Conservation (phyloP, 2,329 filamentous ascomycete species). For the Colletotrichum eleusines region DNA sequence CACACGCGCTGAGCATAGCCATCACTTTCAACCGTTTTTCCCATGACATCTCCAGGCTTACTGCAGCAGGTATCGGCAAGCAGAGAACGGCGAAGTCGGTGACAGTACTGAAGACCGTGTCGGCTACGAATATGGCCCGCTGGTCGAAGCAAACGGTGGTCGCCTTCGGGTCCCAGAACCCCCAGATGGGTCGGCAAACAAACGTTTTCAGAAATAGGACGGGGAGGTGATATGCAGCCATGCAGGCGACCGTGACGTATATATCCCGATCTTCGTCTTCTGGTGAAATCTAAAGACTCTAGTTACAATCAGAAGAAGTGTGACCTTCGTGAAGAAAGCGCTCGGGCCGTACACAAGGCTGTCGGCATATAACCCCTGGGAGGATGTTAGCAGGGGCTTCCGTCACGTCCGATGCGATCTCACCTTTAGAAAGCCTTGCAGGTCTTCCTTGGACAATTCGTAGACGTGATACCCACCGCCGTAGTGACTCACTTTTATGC, state of each 20-base stretch:
- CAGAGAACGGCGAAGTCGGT: slow-evolving; percentile 50
- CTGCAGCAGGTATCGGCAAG: slow-evolving; percentile 48
- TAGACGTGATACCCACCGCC: slow-evolving; percentile 53
- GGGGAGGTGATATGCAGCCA: slow-evolving; percentile 51
- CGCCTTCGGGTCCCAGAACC: slow-evolving; percentile 53
- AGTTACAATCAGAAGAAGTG: slow-evolving; percentile 57
- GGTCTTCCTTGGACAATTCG: slow-evolving; percentile 49
- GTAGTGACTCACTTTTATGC: slow-evolving; percentile 45
- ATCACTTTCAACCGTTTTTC: slow-evolving; percentile 48
- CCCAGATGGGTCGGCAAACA: slow-evolving; percentile 55
- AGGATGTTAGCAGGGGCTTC: not conserved
- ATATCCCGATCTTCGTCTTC: slow-evolving; percentile 54
- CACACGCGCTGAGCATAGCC: slow-evolving; percentile 49
- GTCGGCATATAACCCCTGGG: slow-evolving; percentile 51
- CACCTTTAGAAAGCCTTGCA: slow-evolving; percentile 53
- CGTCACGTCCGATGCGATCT: not conserved
- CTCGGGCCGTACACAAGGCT: slow-evolving; percentile 60
- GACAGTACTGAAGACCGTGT: slow-evolving; percentile 49
- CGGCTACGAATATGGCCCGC: slow-evolving; percentile 48
- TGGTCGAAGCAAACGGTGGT: slow-evolving; percentile 53
- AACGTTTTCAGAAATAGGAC: slow-evolving; percentile 54
- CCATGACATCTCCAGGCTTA: slow-evolving; percentile 49
- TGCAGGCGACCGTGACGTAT: slow-evolving; percentile 52
- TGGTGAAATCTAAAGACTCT: slow-evolving; percentile 57
- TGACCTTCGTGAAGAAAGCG: slow-evolving; percentile 55